A percentile compares a stretch with the other conserved stretches of the same genome.
phyloP scores from a whole-genome alignment of 148 eudicot genomes.

The Nepenthes gracilis region DNA sequence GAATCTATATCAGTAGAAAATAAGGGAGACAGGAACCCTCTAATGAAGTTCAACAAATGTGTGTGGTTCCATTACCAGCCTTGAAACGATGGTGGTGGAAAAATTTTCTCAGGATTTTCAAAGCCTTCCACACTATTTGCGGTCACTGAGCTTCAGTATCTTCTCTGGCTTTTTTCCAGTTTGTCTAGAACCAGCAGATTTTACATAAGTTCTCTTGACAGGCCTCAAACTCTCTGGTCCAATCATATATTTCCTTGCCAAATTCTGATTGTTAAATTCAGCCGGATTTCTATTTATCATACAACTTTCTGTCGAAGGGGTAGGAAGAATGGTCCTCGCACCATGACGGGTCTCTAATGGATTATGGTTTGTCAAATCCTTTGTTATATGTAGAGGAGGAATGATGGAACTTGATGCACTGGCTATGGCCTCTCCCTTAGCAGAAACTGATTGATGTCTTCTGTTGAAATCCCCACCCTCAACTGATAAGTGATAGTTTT shows the following conservation, averaged over 20 bases:
- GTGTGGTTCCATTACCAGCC: too few species aligned
- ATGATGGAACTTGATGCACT: not conserved
- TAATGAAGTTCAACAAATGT: too few species aligned
- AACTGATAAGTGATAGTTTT: conserved; percentile 1
- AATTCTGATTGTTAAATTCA: conserved; percentile 44
- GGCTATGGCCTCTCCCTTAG: not conserved
- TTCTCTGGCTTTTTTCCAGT: not conserved
- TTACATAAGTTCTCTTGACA: not conserved
- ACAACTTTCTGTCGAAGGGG: conserved; percentile 22
- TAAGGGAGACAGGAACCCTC: too few species aligned
- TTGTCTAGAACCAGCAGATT: not conserved
- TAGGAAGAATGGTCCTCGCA: conserved; percentile 4
- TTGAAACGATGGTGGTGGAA: too few species aligned
- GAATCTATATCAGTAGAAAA: too few species aligned
- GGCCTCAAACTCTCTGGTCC: conserved; percentile 28
- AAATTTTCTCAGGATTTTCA: too few species aligned
- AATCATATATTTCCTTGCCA: conserved; percentile 31
- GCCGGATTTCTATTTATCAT: conserved; percentile 58
- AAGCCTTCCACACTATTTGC: too few species aligned
- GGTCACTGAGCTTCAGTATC: too few species aligned
- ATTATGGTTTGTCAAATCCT: not conserved
- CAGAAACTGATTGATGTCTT: not conserved
- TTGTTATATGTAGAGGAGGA: not conserved
- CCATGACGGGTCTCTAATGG: not conserved
- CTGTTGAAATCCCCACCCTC: not conserved